Conservation (phyloP, 2,329 filamentous ascomycete species). For the Lachnellula cervina region DNA sequence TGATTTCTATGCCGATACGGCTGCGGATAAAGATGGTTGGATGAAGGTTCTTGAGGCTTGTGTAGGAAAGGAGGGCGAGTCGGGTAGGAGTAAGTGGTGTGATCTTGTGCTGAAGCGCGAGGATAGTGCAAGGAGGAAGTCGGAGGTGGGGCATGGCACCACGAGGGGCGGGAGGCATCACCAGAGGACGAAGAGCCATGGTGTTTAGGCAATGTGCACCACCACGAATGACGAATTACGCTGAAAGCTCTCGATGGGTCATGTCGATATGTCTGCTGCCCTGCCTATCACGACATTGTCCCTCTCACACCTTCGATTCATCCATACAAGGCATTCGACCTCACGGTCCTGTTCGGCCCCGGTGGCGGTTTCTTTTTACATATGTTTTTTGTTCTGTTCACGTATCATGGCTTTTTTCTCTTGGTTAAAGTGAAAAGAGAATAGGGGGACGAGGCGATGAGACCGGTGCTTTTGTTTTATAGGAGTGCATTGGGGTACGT, state of each 20-base stretch:
- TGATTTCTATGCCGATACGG: conserved; percentile 76
- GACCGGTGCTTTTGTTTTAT: background rate
- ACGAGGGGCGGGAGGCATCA: conserved; percentile 23
- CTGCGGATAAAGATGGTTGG: conserved; percentile 87
- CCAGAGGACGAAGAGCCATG: conserved; percentile 30
- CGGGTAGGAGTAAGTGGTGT: conserved; percentile 59
- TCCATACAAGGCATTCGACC: conserved; percentile 1
- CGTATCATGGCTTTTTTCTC: background rate
- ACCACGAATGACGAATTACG: conserved; percentile 1
- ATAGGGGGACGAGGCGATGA: background rate
- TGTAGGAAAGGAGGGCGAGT: conserved; percentile 42
- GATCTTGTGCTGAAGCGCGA: conserved; percentile 62
- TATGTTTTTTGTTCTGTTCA: background rate
- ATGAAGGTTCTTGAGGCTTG: conserved; percentile 81
- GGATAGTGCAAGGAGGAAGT: conserved; percentile 31
- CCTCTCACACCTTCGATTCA: background rate
- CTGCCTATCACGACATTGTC: background rate
- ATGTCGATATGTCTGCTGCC: conserved; percentile 1
- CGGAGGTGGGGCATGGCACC: conserved; percentile 14
- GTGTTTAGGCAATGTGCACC: conserved; percentile 12
- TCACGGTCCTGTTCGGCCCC: conserved; percentile 1
- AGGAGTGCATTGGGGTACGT: background rate
- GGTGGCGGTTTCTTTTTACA: conserved; percentile 2
- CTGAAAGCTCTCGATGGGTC: background rate
- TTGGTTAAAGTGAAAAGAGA: background rate